Evolutionary conservation across 345 rosid genomes (phyloP).

Genomic region (Citrus mangshanensis): DNA sequence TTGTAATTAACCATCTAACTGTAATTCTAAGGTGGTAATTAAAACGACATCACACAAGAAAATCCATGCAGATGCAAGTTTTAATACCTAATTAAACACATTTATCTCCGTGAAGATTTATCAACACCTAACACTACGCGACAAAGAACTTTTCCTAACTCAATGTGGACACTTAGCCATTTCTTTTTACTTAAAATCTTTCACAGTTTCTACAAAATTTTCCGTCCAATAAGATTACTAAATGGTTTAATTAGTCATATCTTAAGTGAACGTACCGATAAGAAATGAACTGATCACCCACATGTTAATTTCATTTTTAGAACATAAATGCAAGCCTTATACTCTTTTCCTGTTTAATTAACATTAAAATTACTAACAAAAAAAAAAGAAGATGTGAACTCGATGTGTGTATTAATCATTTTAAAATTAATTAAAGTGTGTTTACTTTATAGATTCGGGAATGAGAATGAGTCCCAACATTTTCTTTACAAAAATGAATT

Average conservation of each 20-base stretch:
- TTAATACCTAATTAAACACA: neutral
- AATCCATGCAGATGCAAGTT: neutral
- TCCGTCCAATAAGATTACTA: neutral
- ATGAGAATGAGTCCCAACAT: too few relatives aligned
- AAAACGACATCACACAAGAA: neutral
- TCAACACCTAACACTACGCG: neutral
- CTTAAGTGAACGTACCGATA: neutral
- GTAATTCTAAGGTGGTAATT: neutral
- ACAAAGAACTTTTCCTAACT: neutral
- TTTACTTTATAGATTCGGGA: too few relatives aligned
- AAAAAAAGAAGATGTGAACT: neutral
- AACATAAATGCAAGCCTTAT: neutral
- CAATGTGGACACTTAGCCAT: neutral
- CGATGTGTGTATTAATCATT: neutral
- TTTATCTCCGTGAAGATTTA: neutral
- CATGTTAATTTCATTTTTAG: neutral
- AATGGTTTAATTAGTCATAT: neutral
- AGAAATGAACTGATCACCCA: neutral
- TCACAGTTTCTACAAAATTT: neutral
- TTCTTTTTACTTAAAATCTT: neutral
- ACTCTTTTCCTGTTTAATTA: neutral
- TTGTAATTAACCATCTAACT: neutral
- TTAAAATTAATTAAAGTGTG: neutral
- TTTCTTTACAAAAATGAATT: too few relatives aligned
- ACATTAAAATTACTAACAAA: neutral